These are phyloP conservation scores for Pichia cabralensis DNA, from an alignment of 805 yeast species.

Conservation along the genomic window DNA sequence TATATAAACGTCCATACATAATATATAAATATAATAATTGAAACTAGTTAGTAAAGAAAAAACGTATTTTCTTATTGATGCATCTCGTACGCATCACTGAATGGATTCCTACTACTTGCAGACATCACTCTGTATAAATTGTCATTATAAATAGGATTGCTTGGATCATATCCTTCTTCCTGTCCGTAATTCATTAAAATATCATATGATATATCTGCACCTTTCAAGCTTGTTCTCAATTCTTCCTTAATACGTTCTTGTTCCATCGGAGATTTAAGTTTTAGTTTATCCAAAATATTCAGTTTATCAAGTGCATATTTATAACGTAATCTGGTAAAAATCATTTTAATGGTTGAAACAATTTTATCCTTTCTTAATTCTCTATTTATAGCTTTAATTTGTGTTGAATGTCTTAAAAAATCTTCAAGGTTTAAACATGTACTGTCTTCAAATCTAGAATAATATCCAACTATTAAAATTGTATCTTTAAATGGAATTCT, in stretches of 20 bases:
- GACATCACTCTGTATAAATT: conserved; percentile 19
- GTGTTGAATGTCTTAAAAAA: conserved; percentile 52
- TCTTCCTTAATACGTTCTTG: conserved; percentile 1
- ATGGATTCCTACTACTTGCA: conserved; percentile 21
- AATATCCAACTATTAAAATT: conserved; percentile 61
- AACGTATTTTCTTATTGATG: too few species aligned
- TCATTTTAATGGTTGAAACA: conserved; percentile 38
- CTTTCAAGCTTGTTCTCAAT: conserved; percentile 3
- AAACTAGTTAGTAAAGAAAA: too few species aligned
- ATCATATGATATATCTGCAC: conserved; percentile 4
- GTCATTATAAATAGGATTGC: conserved; percentile 2
- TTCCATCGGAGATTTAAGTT: conserved; percentile 1
- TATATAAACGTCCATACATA: too few species aligned
- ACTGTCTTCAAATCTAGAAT: conserved; percentile 65
- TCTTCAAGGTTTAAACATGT: conserved; percentile 68
- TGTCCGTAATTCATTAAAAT: conserved; percentile 1
- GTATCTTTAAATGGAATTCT: conserved; percentile 59
- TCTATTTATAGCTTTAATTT: conserved; percentile 46
- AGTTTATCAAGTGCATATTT: conserved; percentile 10
- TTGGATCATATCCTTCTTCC: conserved; percentile 2
- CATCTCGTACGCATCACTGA: conserved; percentile 14
- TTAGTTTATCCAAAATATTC: conserved; percentile 3
- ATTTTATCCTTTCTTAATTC: conserved; percentile 32
- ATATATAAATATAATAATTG: too few species aligned
- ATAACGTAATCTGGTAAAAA: conserved; percentile 38